Base-by-base conservation (phyloP, 2,329 filamentous ascomycete genomes). In the Ophiocordyceps sinensis region DNA sequence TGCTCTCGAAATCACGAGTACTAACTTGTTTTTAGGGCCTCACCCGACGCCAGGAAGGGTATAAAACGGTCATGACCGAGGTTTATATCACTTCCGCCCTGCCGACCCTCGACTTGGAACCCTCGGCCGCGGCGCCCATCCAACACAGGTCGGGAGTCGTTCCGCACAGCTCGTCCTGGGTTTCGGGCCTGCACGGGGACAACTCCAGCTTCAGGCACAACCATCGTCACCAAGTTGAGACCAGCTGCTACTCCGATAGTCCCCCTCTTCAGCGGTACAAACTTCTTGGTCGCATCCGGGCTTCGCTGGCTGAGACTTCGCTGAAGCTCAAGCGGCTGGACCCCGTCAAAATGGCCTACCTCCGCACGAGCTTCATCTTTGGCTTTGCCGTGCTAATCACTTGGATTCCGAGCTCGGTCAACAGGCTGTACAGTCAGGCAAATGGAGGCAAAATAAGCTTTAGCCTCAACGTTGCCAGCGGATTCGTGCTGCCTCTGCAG, bases 401-500 rank as follows among this genome's bases (percentile, higher is more conserved):
- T 2, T 77, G 73, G 73, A 75, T 72, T 2, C 73, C 73, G 2
- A 82, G 78, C 44, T 83, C 77, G 19, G 71, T 82, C 54, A 88
- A 89, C 58, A 68, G 83, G 13, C 68, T 87, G 5, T 82, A 85
- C 56, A 74, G 75, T 41, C 65, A 86, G 34, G 62, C 75, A 3
- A 63, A 75, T 44, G 36, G 52, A 6, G 53, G 66, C 11, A 51
- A 62, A 23, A 63, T 70, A 43, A 72, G 66, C 50, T 88, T 79
- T 53, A 68, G 66, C 2, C 68, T 88, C 35, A 82, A 82, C 53
- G 69, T 85, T 31, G 72, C 75, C 1, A 79, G 80, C 21, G 78
- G 79, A 2, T 68, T 83, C 12, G 82, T 88, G 0, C 65, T 89
- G 4, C 82, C 84, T 0, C 65, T 86, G 0, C 85, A 89, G 55